These are phyloP conservation scores for Linderina pennispora DNA, from an alignment of 192 early-diverging fungal genomes.

Conservation along the genomic window DNA sequence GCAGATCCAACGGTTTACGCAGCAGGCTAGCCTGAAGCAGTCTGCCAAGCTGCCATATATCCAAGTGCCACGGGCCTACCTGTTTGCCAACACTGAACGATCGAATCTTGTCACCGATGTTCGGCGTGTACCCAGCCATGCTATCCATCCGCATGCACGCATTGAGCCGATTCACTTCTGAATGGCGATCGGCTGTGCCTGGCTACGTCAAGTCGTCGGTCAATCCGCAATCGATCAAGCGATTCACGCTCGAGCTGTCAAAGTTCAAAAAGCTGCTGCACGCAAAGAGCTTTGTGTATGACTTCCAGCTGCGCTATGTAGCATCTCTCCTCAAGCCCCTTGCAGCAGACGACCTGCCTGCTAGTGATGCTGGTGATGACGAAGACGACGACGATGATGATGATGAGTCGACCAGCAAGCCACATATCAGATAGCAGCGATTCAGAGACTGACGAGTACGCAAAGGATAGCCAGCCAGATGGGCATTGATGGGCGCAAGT, in stretches of 20 bases:
- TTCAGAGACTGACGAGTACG: conserved; percentile 2
- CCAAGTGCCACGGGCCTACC: conserved; percentile 29
- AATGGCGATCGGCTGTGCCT: conserved; percentile 43
- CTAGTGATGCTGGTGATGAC: neutral
- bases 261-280: conserved; percentile 49
- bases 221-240: conserved; percentile 35
- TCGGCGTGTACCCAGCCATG: conserved; percentile 33
- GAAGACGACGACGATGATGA: conserved; percentile 35
- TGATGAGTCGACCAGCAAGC: conserved; percentile 3
- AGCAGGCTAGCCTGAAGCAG: neutral
- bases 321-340: conserved; percentile 23
- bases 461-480: neutral
- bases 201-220: conserved; percentile 39
- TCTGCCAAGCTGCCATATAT: conserved; percentile 25
- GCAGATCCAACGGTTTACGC: conserved; percentile 16
- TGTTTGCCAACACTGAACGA: conserved; percentile 44
- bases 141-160: conserved; percentile 44
- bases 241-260: conserved; percentile 44
- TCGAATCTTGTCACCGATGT: conserved; percentile 41
- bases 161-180: conserved; percentile 35
- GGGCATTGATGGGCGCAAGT: neutral
- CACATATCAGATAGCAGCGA: conserved; percentile 10
- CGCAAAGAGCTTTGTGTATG: conserved; percentile 44
- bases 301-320: conserved; percentile 49
- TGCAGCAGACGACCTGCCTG: neutral